Evolutionary conservation across 108 stramenopile genomes (phyloP).

Genomic region (Cylindrotheca fusiformis): DNA sequence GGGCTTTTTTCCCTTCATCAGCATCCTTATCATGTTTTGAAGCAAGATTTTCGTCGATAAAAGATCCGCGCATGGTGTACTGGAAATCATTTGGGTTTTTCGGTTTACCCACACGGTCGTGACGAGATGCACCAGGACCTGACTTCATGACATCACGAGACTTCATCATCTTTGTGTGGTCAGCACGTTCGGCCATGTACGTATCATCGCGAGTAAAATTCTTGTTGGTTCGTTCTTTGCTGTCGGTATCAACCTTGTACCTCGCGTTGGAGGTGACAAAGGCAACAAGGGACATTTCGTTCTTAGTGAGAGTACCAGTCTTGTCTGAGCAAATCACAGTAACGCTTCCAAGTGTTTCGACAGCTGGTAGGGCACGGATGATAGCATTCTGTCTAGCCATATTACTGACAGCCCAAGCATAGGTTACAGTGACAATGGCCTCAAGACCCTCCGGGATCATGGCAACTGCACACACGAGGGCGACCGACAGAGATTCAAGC

Average conservation of each 20-base stretch:
- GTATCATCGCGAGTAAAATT: conserved; percentile 72
- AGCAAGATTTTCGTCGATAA: conserved; percentile 1
- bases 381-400: conserved; percentile 90
- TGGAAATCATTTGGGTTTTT: conserved; percentile 19
- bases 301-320: conserved; percentile 96
- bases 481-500: conserved; percentile 66
- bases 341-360: conserved; percentile 95
- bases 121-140: conserved; percentile 27
- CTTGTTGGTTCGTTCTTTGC: conserved; percentile 38
- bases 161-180: conserved; percentile 27
- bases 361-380: conserved; percentile 89
- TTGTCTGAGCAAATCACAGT: conserved; percentile 98
- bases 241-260: conserved; percentile 70
- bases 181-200: conserved; percentile 59
- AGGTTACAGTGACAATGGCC: conserved; percentile 91
- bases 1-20: conserved; percentile 42
- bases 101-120: conserved; percentile 10
- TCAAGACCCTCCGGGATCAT: conserved; percentile 98
- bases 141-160: conserved; percentile 31
- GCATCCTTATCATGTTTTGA: conserved; percentile 22
- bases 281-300: conserved; percentile 86
- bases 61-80: conserved; percentile 27
- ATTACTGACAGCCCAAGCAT: conserved; percentile 87
- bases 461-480: conserved; percentile 88
- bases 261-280: conserved; percentile 78